Conservation (phyloP, 2,329 filamentous ascomycete genomes). For the Aschersonia sp. region DNA sequence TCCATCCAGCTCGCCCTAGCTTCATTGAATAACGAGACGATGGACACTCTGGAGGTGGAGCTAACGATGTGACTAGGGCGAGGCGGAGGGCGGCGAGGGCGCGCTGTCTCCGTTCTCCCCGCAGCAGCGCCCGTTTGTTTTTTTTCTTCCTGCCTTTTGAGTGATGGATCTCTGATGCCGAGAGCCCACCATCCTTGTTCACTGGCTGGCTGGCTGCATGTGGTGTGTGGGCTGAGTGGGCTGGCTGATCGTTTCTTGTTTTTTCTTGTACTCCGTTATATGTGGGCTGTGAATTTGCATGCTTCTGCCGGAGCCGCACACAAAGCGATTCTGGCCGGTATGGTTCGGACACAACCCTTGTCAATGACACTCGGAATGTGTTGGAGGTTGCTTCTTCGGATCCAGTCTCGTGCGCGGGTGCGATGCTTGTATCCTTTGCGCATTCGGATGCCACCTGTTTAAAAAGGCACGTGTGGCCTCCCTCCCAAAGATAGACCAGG, state of each 20-base stretch:
- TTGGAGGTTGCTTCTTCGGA: conserved; percentile 2
- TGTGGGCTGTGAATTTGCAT: not conserved
- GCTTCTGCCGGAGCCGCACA: not conserved
- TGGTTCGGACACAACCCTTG: conserved; percentile 2
- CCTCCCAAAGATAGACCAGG: not conserved
- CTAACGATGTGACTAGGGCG: not conserved
- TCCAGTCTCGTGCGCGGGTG: not conserved
- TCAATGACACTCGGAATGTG: conserved; percentile 4
- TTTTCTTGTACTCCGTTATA: not conserved
- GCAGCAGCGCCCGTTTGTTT: not conserved
- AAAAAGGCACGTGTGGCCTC: not conserved
- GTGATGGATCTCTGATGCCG: conserved; percentile 1
- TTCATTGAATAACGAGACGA: not conserved
- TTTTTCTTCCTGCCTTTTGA: not conserved
- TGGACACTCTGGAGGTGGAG: not conserved
- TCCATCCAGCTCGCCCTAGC: not conserved
- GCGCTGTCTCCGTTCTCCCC: not conserved
- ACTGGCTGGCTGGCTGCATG: not conserved
- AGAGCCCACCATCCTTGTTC: conserved; percentile 3
- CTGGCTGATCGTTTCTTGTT: conserved; percentile 1
- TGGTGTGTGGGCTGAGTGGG: not conserved
- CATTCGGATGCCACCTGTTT: not conserved
- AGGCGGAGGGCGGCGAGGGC: conserved; percentile 1
- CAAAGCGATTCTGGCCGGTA: not conserved
- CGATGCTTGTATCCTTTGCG: not conserved